phyloP scores from a whole-genome alignment of 257 asterid species.

The Solanum commersonii region DNA sequence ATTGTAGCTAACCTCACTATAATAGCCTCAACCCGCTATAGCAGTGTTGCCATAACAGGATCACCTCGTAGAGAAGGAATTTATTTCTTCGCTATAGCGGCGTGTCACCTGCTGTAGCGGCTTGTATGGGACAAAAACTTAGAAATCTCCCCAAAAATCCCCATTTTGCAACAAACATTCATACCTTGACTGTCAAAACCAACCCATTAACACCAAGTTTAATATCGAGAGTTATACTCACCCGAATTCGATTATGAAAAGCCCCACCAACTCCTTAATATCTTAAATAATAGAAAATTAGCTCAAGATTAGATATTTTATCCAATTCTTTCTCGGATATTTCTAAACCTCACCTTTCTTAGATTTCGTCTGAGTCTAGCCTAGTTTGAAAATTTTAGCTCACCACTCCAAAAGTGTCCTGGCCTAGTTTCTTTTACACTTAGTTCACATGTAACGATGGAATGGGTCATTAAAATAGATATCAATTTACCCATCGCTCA shows the following conservation, averaged over 20 bases:
- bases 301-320: neutral
- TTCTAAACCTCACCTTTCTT: neutral
- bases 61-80: neutral
- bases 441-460: neutral
- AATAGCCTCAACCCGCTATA: neutral
- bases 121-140: neutral
- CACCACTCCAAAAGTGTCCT: neutral
- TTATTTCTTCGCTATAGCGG: too few relatives aligned
- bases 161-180: neutral
- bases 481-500: neutral
- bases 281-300: too few relatives aligned
- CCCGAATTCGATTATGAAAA: too few relatives aligned
- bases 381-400: neutral
- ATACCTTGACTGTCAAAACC: neutral
- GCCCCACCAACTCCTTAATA: neutral
- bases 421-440: neutral
- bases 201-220: neutral
- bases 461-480: too few relatives aligned
- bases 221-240: too few relatives aligned
- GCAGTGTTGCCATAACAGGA: neutral
- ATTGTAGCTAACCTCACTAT: neutral
- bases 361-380: neutral
- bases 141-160: neutral
- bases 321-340: neutral
- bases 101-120: neutral